These are phyloP conservation scores for Arthrinium phaeospermum DNA, from an alignment of 2,329 filamentous ascomycete genomes.

Conservation along the genomic window DNA sequence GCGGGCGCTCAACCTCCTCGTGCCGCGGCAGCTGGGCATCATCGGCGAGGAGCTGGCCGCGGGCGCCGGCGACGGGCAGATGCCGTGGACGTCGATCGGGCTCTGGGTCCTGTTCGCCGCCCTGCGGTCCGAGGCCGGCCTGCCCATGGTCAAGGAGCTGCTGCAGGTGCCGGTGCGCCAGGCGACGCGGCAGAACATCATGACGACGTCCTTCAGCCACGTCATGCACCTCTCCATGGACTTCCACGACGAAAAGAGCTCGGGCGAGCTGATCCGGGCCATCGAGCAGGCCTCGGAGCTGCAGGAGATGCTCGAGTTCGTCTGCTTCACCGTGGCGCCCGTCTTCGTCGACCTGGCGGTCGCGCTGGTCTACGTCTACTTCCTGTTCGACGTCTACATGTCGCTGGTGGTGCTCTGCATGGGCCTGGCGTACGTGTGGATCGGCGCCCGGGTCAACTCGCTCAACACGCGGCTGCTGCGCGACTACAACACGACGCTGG, in stretches of 20 bases:
- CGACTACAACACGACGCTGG: constrained; percentile 49
- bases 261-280: constrained; percentile 67
- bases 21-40: constrained; percentile 40
- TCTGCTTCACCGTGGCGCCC: constrained; percentile 65
- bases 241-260: constrained; percentile 70
- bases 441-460: constrained; percentile 59
- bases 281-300: constrained; percentile 68
- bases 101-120: constrained; percentile 20
- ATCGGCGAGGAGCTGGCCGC: constrained; percentile 36
- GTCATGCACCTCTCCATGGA: constrained; percentile 73
- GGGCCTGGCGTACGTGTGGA: constrained; percentile 50
- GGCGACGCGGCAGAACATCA: constrained; percentile 62
- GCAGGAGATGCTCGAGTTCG: constrained; percentile 62
- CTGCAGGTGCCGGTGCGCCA: constrained; percentile 56
- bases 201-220: constrained; percentile 67
- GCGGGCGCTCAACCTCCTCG: constrained; percentile 38
- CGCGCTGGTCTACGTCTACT: constrained; percentile 65
- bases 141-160: constrained; percentile 16
- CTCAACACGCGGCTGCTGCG: constrained; percentile 36
- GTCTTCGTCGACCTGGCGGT: constrained; percentile 66
- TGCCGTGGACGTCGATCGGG: constrained; percentile 21
- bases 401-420: constrained; percentile 46
- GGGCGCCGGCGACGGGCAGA: constrained; percentile 27
- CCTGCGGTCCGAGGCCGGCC: not conserved
- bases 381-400: constrained; percentile 67